These are phyloP conservation scores for Phytophthora constricta DNA, from an alignment of 352 stramenopile genomes.

Conservation along the genomic window DNA sequence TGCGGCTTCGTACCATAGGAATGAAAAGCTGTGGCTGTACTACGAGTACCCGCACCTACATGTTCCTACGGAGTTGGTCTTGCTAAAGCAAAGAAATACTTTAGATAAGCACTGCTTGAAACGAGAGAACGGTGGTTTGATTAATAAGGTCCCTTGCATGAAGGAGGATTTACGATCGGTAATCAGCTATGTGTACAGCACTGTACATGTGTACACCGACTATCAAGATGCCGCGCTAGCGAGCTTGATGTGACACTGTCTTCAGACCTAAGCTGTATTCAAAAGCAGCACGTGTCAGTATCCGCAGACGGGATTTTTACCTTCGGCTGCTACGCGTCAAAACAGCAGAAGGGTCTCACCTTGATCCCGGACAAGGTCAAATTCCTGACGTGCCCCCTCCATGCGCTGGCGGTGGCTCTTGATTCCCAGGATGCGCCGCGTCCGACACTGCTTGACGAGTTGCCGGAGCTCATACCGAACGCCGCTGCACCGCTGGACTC, in stretches of 20 bases:
- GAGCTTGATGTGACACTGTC: constrained; percentile 38
- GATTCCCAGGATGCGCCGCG: constrained; percentile 10
- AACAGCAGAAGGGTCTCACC: constrained; percentile 25
- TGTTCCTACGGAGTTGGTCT: not conserved
- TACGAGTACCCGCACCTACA: constrained; percentile 1
- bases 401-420: constrained; percentile 18
- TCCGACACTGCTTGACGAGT: not conserved
- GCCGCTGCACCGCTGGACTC: not conserved
- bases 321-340: constrained; percentile 35
- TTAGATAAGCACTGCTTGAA: constrained; percentile 21
- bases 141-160: constrained; percentile 26
- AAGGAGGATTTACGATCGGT: not conserved
- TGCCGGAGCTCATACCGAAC: not conserved
- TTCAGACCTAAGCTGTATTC: constrained; percentile 24
- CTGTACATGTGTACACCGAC: not conserved
- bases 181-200: not conserved
- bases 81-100: constrained; percentile 1
- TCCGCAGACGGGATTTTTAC: constrained; percentile 24
- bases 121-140: constrained; percentile 17
- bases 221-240: constrained; percentile 38
- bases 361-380: constrained; percentile 21
- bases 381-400: constrained; percentile 25
- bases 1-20: constrained; percentile 8
- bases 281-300: constrained; percentile 24
- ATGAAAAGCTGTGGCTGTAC: constrained; percentile 6